A percentile compares a stretch with the other conserved stretches of the same genome.
Evolutionary conservation across 441 rosid genomes (phyloP).

Genomic region (Dalechampia spathulata): DNA sequence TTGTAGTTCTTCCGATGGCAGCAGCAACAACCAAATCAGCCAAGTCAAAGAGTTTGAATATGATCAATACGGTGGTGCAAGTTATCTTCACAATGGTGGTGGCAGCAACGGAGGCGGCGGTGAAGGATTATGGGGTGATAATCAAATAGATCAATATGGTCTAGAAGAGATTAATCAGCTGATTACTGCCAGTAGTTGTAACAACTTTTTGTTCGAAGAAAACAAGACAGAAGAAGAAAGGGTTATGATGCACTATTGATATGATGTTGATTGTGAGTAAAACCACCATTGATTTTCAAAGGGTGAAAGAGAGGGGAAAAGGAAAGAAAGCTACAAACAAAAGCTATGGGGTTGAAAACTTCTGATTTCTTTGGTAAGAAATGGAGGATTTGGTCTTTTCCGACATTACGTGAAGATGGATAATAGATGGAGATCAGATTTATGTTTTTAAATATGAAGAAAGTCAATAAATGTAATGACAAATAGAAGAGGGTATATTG

Average conservation of each 20-base stretch:
- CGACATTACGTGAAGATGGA: too few species aligned
- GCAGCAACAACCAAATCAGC: conserved; percentile 19
- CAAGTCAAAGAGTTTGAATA: conserved; percentile 18
- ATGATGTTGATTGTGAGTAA: conserved; percentile 30
- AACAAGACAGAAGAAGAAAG: conserved; percentile 42
- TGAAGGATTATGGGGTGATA: conserved; percentile 30
- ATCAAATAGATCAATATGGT: conserved; percentile 43
- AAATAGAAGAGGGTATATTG: too few species aligned
- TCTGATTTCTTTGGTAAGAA: too few species aligned
- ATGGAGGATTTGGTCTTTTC: too few species aligned
- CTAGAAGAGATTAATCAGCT: conserved; percentile 79
- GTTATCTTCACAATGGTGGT: conserved; percentile 54
- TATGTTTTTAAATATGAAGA: too few species aligned
- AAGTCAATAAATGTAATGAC: too few species aligned
- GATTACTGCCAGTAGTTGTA: conserved; percentile 33
- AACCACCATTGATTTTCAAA: conserved; percentile 22
- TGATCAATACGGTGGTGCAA: conserved; percentile 27
- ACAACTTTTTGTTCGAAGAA: conserved; percentile 54
- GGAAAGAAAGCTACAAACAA: too few species aligned
- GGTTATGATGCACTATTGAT: conserved; percentile 37
- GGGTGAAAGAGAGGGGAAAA: background rate
- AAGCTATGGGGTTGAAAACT: too few species aligned
- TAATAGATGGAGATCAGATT: too few species aligned
- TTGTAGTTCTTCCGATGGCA: conserved; percentile 55
- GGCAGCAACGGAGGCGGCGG: conserved; percentile 13